Percentiles rank a stretch among this genome's conserved stretches.
Conservation (phyloP, 805 yeast species). For the Starmera pachycereana region DNA sequence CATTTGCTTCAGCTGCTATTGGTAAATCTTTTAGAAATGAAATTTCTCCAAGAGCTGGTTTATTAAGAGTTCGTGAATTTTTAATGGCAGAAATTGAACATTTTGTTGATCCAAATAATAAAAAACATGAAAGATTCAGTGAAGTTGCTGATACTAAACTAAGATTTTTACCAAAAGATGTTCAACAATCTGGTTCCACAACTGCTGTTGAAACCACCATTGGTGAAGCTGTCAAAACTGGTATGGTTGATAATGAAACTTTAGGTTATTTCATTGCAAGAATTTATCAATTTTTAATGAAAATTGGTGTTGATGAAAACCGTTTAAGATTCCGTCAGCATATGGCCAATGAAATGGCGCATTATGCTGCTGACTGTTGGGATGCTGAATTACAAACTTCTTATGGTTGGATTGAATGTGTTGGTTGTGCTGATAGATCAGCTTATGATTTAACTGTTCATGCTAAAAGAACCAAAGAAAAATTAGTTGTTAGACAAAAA, state of each 20-base stretch:
- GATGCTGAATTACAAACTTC: constrained; percentile 95
- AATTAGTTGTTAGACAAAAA: constrained; percentile 86
- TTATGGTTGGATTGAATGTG: constrained; percentile 99
- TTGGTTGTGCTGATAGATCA: constrained; percentile 98
- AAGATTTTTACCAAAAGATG: constrained; percentile 73
- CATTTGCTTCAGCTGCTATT: constrained; percentile 98
- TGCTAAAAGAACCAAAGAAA: constrained; percentile 89
- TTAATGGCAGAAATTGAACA: constrained; percentile 99
- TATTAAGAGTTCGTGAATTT: constrained; percentile 96
- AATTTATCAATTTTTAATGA: constrained; percentile 72
- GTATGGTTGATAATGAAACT: constrained; percentile 93
- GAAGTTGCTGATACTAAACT: constrained; percentile 67
- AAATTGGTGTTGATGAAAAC: constrained; percentile 81
- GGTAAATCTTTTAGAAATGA: constrained; percentile 99
- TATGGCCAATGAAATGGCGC: constrained; percentile 98
- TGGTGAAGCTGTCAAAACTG: constrained; percentile 83
- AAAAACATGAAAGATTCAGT: constrained; percentile 69
- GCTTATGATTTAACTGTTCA: constrained; percentile 97
- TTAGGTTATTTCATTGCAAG: constrained; percentile 95
- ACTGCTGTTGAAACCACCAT: constrained; percentile 52
- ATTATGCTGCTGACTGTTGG: constrained; percentile 99
- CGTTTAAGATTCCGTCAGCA: constrained; percentile 97
- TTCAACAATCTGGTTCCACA: constrained; percentile 81
- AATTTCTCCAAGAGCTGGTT: constrained; percentile 96
- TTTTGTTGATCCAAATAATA: constrained; percentile 88